Evolutionary conservation across 2,329 filamentous ascomycete genomes (phyloP).

Genomic region (Phyllosticta ampelicida): DNA sequence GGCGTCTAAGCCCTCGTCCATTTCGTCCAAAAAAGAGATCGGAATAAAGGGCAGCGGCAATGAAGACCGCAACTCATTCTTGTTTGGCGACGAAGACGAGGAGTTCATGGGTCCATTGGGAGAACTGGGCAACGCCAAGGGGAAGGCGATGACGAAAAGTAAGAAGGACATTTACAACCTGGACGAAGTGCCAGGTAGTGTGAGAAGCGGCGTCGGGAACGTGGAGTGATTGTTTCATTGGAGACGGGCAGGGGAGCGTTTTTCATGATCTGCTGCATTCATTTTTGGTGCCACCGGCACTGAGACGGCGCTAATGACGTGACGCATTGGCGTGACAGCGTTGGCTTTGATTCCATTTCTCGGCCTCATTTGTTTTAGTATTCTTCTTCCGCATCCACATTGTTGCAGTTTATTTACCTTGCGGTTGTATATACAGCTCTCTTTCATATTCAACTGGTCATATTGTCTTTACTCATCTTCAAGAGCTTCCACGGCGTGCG

Average conservation of each 20-base stretch:
- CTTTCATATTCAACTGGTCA: background rate
- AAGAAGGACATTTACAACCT: constrained; percentile 29
- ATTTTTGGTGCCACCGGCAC: background rate
- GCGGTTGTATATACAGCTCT: background rate
- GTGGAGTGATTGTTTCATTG: background rate
- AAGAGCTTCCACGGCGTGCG: no score
- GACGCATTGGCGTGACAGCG: background rate
- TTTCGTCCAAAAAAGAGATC: background rate
- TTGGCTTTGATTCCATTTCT: background rate
- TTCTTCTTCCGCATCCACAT: background rate
- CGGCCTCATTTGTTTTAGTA: background rate
- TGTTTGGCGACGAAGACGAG: constrained; percentile 33
- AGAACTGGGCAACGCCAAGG: constrained; percentile 15
- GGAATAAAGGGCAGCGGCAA: background rate
- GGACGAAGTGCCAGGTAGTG: constrained; percentile 15
- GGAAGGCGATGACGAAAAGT: constrained; percentile 15
- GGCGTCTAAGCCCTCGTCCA: background rate
- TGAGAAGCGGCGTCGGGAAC: background rate
- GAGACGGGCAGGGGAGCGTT: background rate
- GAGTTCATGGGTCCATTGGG: constrained; percentile 14
- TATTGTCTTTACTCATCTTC: no score
- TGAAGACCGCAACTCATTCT: constrained; percentile 16
- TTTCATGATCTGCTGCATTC: background rate
- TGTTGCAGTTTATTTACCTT: background rate
- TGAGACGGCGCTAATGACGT: background rate